Percentiles rank a stretch among this genome's conserved stretches.
Conservation (phyloP, 768 basidiomycete genomes). For the Astraeus odoratus region DNA sequence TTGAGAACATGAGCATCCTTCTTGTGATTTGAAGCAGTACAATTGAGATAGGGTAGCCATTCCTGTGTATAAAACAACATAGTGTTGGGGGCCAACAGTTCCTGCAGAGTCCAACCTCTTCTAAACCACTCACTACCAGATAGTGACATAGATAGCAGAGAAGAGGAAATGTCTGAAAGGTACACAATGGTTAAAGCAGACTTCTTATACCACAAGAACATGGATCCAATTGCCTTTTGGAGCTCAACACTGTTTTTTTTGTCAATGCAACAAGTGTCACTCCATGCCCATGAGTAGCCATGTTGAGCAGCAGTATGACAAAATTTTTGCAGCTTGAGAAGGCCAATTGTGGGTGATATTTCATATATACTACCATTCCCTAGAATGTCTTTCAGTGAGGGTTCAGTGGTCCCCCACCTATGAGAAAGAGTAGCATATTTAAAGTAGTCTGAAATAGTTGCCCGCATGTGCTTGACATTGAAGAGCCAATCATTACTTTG, state of each 20-base stretch:
- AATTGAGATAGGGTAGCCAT: conserved; percentile 1
- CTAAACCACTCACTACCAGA: conserved; percentile 1
- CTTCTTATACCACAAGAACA: conserved; percentile 3
- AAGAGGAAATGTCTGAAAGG: conserved; percentile 2
- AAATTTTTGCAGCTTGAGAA: conserved; percentile 2
- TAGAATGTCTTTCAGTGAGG: background rate
- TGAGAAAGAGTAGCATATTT: conserved; percentile 3
- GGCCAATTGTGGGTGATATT: background rate
- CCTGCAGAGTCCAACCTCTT: conserved; percentile 6
- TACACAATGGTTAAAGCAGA: conserved; percentile 3
- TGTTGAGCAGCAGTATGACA: background rate
- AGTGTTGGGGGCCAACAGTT: conserved; percentile 1
- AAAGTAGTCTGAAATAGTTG: background rate
- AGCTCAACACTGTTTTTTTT: background rate
- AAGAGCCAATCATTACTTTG: too few relatives aligned
- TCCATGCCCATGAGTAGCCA: conserved; percentile 1
- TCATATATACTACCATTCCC: background rate
- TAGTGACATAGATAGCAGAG: background rate
- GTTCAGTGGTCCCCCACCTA: conserved; percentile 1
- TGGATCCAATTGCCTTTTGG: conserved; percentile 1
- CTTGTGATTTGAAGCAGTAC: background rate
- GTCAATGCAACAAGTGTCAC: conserved; percentile 6
- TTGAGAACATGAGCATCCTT: background rate
- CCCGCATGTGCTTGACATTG: background rate
- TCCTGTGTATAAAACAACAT: conserved; percentile 1